Base-by-base conservation (phyloP, 177 flowering plant species). In the Vitis hybrid region DNA sequence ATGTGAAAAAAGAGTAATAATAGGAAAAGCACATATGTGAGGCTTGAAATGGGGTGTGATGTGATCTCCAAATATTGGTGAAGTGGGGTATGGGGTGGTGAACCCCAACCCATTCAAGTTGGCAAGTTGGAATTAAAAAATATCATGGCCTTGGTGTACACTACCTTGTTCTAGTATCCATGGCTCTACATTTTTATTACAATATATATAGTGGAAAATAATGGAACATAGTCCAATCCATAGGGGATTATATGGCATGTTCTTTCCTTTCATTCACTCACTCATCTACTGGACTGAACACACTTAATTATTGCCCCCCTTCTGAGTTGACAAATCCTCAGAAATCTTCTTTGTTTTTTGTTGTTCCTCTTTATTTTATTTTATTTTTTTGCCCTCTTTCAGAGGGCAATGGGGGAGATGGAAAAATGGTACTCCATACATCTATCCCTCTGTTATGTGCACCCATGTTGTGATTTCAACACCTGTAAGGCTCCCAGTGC, bases 1-100 rank as follows among this genome's bases (percentile, higher is more conserved):
- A 35, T 35, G 41, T 35, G 41, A 35, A 35, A 35, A 35, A 6
- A 35, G 1, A 20, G 3, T 4, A 35, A 48, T 13, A 12, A 32
- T 12, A 61, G 17, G 64, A 24, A 27, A 11, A 12, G 4, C 48
- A 15, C 48, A 61, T 20, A 35, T 4, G 41, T 4, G 21, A 41
- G 67, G 32, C 6, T 54, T 54, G 61, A 71, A 63, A 54, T 71
- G 55, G 51, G 51, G 3, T 35, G 35, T 71, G 67, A 71, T 63
- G 73, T 63, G 61, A 63, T 63, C 12, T 63, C 58, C 67, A 70
- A 63, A 20, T 21, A 11, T 60, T 20, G 24, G 41, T 35, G 41
- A 35, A 35, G 41, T 35, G 41, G 41, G 41, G 41, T 35, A 3
- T 13, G 46, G 63, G 7, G 12, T 17, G 32, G 48, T 32, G 64